phyloP scores from a whole-genome alignment of 164 flowering plant species.

The Euptelea pleiosperma region DNA sequence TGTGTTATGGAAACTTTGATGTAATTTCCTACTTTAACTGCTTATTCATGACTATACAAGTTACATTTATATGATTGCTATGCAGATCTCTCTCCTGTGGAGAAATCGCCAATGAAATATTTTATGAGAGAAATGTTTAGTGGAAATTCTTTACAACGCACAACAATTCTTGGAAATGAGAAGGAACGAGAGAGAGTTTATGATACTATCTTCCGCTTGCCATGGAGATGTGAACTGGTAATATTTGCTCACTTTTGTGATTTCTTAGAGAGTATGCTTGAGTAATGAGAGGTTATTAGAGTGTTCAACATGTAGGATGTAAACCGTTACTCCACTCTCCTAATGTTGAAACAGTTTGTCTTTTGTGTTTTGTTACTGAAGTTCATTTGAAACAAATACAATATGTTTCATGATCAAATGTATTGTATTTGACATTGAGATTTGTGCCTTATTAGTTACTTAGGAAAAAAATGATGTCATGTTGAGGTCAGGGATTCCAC shows the following conservation, averaged over 20 bases:
- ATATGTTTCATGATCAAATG: too few species aligned
- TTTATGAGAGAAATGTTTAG: slow-evolving; percentile 68
- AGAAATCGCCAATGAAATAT: slow-evolving; percentile 71
- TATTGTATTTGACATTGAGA: not conserved
- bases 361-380: too few species aligned
- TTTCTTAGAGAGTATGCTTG: not conserved
- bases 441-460: not conserved
- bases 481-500: too few species aligned
- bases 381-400: too few species aligned
- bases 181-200: slow-evolving; percentile 94
- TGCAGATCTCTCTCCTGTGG: slow-evolving; percentile 47
- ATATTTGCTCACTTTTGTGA: slow-evolving; percentile 6
- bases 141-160: slow-evolving; percentile 73
- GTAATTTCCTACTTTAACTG: not conserved
- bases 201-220: slow-evolving; percentile 91
- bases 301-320: too few species aligned
- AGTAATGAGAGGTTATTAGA: too few species aligned
- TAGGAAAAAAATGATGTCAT: too few species aligned
- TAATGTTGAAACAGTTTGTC: too few species aligned
- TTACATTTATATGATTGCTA: slow-evolving; percentile 5
- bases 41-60: not conserved
- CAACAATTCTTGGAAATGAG: slow-evolving; percentile 76
- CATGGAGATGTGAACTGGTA: slow-evolving; percentile 99
- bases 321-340: too few species aligned
- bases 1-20: too few species aligned